A percentile compares a stretch with the other conserved stretches of the same genome.
phyloP scores from a whole-genome alignment of 192 early-diverging fungal species.

The Coemansia furcata region DNA sequence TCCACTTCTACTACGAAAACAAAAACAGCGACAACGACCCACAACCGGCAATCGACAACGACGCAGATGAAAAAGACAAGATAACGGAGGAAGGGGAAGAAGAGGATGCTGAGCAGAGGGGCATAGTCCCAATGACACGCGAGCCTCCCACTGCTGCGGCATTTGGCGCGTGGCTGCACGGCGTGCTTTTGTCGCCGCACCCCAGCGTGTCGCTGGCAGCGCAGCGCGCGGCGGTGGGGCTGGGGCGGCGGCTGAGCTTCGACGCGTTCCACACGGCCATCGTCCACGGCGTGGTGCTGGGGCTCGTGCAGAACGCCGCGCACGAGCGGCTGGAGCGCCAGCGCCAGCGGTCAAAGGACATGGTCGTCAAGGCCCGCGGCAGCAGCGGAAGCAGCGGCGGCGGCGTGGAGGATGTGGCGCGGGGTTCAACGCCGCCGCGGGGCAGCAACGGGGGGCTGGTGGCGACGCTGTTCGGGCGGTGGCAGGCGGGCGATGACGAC shows the following conservation, averaged over 20 bases:
- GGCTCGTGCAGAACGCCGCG: slow-evolving; percentile 36
- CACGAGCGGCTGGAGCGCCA: slow-evolving; percentile 32
- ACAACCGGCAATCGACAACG: too few species aligned
- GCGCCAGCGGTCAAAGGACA: slow-evolving; percentile 36
- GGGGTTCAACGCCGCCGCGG: too few species aligned
- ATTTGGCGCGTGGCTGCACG: slow-evolving; percentile 51
- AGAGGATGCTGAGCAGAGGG: neutral
- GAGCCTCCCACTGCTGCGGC: slow-evolving; percentile 9
- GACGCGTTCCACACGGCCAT: slow-evolving; percentile 51
- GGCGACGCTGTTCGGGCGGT: slow-evolving; percentile 40
- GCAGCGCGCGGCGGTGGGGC: slow-evolving; percentile 39
- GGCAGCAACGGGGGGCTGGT: neutral
- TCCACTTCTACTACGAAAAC: slow-evolving; percentile 42
- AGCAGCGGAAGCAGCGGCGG: neutral
- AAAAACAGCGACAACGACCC: neutral
- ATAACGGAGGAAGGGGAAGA: neutral
- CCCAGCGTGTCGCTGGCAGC: slow-evolving; percentile 42
- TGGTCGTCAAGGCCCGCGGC: slow-evolving; percentile 37
- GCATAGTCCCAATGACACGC: slow-evolving; percentile 9
- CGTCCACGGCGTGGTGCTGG: slow-evolving; percentile 47
- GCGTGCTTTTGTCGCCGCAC: slow-evolving; percentile 47
- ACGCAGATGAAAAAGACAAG: too few species aligned
- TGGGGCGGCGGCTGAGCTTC: slow-evolving; percentile 39
- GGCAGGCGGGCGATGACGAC: slow-evolving; percentile 14
- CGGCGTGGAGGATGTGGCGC: too few species aligned